Conservation (phyloP, 495 filamentous ascomycete genomes). For the Neurospora discreta region DNA sequence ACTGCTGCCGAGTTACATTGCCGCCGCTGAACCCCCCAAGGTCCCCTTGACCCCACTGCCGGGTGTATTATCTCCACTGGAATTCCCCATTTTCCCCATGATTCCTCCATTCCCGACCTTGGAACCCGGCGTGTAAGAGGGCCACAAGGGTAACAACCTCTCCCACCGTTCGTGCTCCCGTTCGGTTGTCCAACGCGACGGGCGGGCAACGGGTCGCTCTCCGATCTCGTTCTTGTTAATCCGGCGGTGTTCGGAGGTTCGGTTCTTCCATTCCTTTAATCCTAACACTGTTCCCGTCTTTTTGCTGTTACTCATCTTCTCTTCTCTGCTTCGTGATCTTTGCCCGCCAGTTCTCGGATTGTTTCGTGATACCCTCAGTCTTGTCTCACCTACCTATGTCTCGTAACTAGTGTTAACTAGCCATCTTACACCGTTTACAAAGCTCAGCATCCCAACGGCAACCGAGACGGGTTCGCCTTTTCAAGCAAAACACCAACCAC, state of each 20-base stretch:
- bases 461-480: not conserved
- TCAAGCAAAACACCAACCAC: not conserved
- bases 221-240: not conserved
- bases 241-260: not conserved
- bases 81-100: conserved; percentile 1
- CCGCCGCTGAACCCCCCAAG: conserved; percentile 11
- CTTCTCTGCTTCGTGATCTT: not conserved
- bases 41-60: conserved; percentile 8
- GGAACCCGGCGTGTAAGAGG: not conserved
- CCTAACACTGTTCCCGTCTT: not conserved
- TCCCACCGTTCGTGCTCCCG: not conserved
- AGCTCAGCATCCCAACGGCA: no score
- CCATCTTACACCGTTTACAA: not conserved
- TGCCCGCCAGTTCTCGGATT: not conserved
- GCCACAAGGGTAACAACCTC: not conserved
- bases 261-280: not conserved
- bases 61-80: conserved; percentile 6
- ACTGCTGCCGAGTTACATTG: conserved; percentile 18
- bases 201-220: not conserved
- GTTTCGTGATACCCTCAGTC: not conserved
- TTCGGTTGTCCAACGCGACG: not conserved
- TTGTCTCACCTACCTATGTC: no score
- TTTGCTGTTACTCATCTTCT: not conserved
- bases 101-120: not conserved
- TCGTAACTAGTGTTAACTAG: not conserved